A percentile compares a stretch with the other conserved stretches of the same genome.
These are phyloP conservation scores for Helicostylum pulchrum DNA, from an alignment of 192 early-diverging fungal genomes.

Conservation along the genomic window DNA sequence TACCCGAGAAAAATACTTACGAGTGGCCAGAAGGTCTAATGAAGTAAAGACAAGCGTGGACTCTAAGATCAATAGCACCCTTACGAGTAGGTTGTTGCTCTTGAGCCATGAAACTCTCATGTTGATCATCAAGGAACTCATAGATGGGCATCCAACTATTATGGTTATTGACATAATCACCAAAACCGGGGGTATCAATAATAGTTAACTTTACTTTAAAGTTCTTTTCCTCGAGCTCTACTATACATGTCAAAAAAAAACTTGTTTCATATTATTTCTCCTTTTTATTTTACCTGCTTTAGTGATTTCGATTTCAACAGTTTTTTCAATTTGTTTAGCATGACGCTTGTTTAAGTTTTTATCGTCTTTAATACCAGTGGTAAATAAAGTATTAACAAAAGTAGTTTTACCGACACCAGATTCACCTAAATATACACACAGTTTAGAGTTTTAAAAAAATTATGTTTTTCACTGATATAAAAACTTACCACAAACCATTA, in stretches of 20 bases:
- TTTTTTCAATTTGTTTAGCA: conserved; percentile 90
- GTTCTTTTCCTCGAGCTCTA: conserved; percentile 92
- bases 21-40: conserved; percentile 95
- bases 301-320: conserved; percentile 97
- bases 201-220: conserved; percentile 90
- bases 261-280: neutral
- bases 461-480: neutral
- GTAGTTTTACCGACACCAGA: conserved; percentile 97
- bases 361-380: conserved; percentile 55
- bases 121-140: conserved; percentile 92
- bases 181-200: conserved; percentile 96
- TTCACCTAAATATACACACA: conserved; percentile 69
- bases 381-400: conserved; percentile 96
- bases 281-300: conserved; percentile 69
- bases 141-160: conserved; percentile 93
- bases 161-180: conserved; percentile 97
- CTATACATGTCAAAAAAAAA: neutral
- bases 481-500: conserved; percentile 93
- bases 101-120: conserved; percentile 86
- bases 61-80: conserved; percentile 87
- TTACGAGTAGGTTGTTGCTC: conserved; percentile 83
- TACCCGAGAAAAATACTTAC: conserved; percentile 35
- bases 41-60: conserved; percentile 94
- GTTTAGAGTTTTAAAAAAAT: conserved; percentile 6
- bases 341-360: conserved; percentile 53